These are phyloP conservation scores for Phytophthora crassamura DNA, from an alignment of 352 stramenopile species.

Conservation along the genomic window DNA sequence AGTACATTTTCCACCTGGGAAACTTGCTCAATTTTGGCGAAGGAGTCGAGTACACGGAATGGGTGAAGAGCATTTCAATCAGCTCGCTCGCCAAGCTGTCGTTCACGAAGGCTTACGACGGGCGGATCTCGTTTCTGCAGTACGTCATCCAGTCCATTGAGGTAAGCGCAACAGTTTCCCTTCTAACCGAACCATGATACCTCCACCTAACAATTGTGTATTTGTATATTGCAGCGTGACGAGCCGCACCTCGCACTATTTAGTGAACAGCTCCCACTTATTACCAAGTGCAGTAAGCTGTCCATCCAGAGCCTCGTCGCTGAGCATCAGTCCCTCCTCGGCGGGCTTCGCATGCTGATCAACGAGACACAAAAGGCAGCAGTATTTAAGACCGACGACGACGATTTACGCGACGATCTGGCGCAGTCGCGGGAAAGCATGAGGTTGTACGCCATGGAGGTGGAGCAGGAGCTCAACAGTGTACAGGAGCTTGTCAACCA, in stretches of 20 bases:
- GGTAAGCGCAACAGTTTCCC: constrained; percentile 26
- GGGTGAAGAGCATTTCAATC: constrained; percentile 74
- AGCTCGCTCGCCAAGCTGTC: constrained; percentile 81
- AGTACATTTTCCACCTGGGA: constrained; percentile 76
- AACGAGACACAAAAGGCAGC: constrained; percentile 56
- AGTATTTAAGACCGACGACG: constrained; percentile 41
- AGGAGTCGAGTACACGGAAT: constrained; percentile 50
- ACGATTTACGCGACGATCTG: constrained; percentile 29
- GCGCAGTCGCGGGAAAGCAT: constrained; percentile 45
- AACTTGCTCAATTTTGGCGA: constrained; percentile 77
- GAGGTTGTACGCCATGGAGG: constrained; percentile 61
- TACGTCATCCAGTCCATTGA: constrained; percentile 83
- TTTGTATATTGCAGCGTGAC: constrained; percentile 50
- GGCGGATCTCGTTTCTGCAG: constrained; percentile 77
- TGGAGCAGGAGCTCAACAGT: constrained; percentile 62
- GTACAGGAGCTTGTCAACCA: constrained; percentile 54
- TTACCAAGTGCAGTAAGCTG: constrained; percentile 72
- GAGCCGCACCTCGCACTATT: constrained; percentile 68
- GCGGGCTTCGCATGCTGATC: constrained; percentile 60
- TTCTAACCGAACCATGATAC: background rate
- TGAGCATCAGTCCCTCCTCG: constrained; percentile 66
- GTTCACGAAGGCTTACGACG: constrained; percentile 82
- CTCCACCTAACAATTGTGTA: constrained; percentile 4
- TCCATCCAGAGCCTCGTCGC: constrained; percentile 60
- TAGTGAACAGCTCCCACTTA: constrained; percentile 63